phyloP scores from a whole-genome alignment of 352 stramenopile genomes.

The Pythium inflatum region DNA sequence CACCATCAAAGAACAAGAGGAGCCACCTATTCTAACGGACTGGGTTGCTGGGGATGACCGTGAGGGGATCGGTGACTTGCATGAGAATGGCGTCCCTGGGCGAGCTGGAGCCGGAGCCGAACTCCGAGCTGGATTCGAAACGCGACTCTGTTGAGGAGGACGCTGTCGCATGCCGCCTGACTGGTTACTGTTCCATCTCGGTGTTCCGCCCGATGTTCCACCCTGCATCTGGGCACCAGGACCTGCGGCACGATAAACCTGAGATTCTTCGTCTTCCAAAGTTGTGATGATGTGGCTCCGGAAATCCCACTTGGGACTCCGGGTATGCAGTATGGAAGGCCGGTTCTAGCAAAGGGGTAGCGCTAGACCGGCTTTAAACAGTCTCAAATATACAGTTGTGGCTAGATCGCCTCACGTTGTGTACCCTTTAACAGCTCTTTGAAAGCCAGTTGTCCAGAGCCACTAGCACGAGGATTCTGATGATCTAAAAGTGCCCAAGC shows the following conservation, averaged over 20 bases:
- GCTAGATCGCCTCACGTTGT: conserved; percentile 1
- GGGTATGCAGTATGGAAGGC: not conserved
- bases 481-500: no score
- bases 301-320: not conserved
- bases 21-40: not conserved
- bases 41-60: not conserved
- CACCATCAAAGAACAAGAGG: not conserved
- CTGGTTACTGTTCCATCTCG: no score
- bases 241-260: no score
- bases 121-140: no score
- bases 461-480: no score
- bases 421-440: conserved; percentile 4
- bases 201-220: no score
- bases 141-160: no score
- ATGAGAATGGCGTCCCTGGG: no score
- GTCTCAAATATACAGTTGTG: conserved; percentile 6
- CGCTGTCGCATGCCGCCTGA: no score
- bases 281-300: not conserved
- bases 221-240: no score
- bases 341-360: not conserved
- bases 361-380: not conserved
- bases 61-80: not conserved
- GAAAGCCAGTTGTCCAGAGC: not conserved
- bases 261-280: no score
- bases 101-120: no score